Conservation (phyloP, 306 rosid genomes). For the Pyrus communis region DNA sequence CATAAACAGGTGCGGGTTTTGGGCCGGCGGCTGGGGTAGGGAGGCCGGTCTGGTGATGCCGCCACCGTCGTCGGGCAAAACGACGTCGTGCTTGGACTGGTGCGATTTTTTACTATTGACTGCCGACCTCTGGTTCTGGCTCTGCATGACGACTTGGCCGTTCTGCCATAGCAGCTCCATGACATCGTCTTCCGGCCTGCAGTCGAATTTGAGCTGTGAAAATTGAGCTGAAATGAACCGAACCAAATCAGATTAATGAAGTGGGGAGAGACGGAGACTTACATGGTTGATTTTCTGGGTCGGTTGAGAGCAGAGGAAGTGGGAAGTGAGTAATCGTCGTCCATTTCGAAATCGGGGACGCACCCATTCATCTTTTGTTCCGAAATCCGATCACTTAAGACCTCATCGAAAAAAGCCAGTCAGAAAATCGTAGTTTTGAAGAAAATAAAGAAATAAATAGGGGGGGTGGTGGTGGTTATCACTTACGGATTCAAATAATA, state of each 20-base stretch:
- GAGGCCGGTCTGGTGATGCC: slow-evolving; percentile 9
- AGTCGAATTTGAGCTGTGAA: neutral
- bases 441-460: no score
- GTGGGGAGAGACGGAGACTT: neutral
- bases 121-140: slow-evolving; percentile 42
- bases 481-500: neutral
- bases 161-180: slow-evolving; percentile 77
- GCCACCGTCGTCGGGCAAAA: slow-evolving; percentile 30
- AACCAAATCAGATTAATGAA: neutral
- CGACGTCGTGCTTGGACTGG: slow-evolving; percentile 14
- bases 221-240: neutral
- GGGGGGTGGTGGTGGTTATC: neutral
- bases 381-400: neutral
- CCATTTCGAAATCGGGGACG: slow-evolving; percentile 66
- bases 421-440: neutral
- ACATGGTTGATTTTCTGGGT: slow-evolving; percentile 43
- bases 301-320: slow-evolving; percentile 27
- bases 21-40: neutral
- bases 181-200: slow-evolving; percentile 56
- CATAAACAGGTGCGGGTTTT: slow-evolving; percentile 43
- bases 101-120: slow-evolving; percentile 14
- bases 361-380: slow-evolving; percentile 45
- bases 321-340: slow-evolving; percentile 30
- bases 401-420: neutral
- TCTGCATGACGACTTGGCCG: slow-evolving; percentile 56